Conservation (phyloP, 1,139 yeast genomes). For the Magnusiomyces fungicola region DNA sequence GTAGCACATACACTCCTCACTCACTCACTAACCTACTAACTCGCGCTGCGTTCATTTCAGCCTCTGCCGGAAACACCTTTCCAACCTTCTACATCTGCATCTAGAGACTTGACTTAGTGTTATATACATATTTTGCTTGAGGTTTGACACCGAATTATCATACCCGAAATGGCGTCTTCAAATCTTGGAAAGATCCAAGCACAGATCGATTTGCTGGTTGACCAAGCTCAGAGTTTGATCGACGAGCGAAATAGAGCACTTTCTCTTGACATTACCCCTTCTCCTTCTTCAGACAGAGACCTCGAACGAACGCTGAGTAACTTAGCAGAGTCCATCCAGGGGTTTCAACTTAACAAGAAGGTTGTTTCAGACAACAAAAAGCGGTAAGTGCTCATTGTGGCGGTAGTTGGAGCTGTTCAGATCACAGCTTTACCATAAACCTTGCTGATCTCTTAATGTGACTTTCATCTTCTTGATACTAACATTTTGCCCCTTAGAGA, state of each 20-base stretch:
- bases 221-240: slow-evolving; percentile 38
- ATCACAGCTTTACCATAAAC: neutral
- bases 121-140: too few relatives aligned
- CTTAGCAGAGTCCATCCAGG: slow-evolving; percentile 32
- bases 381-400: neutral
- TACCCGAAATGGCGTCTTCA: neutral
- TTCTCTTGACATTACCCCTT: slow-evolving; percentile 42
- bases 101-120: too few relatives aligned
- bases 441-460: too few relatives aligned
- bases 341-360: slow-evolving; percentile 16
- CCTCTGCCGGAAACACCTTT: too few relatives aligned
- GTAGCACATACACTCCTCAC: too few relatives aligned
- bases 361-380: neutral
- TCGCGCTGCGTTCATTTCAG: too few relatives aligned
- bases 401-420: neutral
- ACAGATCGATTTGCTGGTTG: slow-evolving; percentile 27
- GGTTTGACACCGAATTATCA: too few relatives aligned
- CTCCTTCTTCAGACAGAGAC: slow-evolving; percentile 49
- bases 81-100: too few relatives aligned
- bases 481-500: too few relatives aligned
- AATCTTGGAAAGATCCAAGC: neutral
- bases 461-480: too few relatives aligned
- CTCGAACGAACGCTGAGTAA: slow-evolving; percentile 39
- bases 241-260: slow-evolving; percentile 48
- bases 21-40: too few relatives aligned